phyloP scores from a whole-genome alignment of 2,329 filamentous ascomycete species.

The Annulohypoxylon truncatum region DNA sequence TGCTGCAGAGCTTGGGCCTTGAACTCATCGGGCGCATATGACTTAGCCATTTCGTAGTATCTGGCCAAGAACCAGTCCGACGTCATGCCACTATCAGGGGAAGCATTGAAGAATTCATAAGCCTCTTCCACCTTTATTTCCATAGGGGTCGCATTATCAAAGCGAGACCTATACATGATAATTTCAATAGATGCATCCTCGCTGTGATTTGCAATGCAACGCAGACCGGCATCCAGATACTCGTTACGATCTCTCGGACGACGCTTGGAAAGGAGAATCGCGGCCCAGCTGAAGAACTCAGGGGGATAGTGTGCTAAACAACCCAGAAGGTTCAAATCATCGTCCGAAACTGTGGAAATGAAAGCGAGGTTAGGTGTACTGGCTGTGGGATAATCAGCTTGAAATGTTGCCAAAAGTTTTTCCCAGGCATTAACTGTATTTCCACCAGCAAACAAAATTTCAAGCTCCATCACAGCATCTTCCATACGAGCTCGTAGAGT shows the following conservation, averaged over 20 bases:
- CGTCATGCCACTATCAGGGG: slow-evolving; percentile 16
- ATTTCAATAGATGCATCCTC: slow-evolving; percentile 45
- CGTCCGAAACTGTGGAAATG: slow-evolving; percentile 19
- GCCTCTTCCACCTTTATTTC: slow-evolving; percentile 41
- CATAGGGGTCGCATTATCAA: slow-evolving; percentile 37
- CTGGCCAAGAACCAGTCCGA: slow-evolving; percentile 39
- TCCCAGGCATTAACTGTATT: slow-evolving; percentile 42
- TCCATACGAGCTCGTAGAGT: slow-evolving; percentile 51
- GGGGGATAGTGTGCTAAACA: slow-evolving; percentile 46
- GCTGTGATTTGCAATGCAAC: slow-evolving; percentile 43
- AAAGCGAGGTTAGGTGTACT: slow-evolving; percentile 1
- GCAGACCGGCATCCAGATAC: slow-evolving; percentile 45
- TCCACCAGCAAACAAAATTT: slow-evolving; percentile 22
- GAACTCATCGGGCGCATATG: slow-evolving; percentile 20
- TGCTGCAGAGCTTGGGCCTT: slow-evolving; percentile 39
- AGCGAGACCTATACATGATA: slow-evolving; percentile 46
- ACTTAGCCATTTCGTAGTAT: slow-evolving; percentile 37
- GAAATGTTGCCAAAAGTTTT: slow-evolving; percentile 40
- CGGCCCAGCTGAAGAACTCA: slow-evolving; percentile 46
- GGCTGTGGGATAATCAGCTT: slow-evolving; percentile 28
- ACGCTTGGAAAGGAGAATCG: slow-evolving; percentile 42
- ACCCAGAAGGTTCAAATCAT: slow-evolving; percentile 44
- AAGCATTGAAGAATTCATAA: slow-evolving; percentile 42
- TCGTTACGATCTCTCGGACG: slow-evolving; percentile 42
- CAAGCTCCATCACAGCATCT: slow-evolving; percentile 45